Base-by-base conservation (phyloP, 768 basidiomycete species). In the Russula dissimulans region DNA sequence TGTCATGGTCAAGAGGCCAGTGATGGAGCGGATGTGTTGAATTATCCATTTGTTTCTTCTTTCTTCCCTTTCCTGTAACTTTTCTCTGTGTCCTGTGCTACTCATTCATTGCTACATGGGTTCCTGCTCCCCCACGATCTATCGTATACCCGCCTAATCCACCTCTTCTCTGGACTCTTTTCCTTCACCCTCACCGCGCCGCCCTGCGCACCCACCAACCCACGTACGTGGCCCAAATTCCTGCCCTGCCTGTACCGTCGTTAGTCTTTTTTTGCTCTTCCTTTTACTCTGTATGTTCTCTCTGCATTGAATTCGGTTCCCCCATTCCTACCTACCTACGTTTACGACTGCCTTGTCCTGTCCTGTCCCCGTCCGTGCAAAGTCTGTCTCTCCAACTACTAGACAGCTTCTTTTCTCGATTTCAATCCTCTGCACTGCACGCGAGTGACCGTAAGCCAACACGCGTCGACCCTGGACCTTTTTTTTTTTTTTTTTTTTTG, bases 61-160 rank as follows among this genome's bases (percentile, higher is more conserved):
- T 43, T 44, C 26, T 41, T 12, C 7, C 26, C 32, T 41, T n/a
- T 11, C 14, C 22, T 26, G 22, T 26, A 26, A 26, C 22, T 26
- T 26, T 2, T n/a, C 17, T 55, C 14, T 18, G 10, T 39, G 10
- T 31, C 5, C 47, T 51, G 48, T 56, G 26, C 41, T 56, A 34
- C 60, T 61, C 6, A 26, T 26, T 18, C 31, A 32, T 17, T 32
- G 29, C 29, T 54, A 11, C 43, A 54, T 51, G 29, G 45, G 15
- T 49, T 15, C 46, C n/a, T 49, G 43, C 42, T 52, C n/a, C 41
- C 34, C 39, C 18, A 47, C 46, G 11, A 38, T 12, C 42, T 59
- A 59, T 32, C 36, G n/a, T 60, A 60, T 61, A 61, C 60, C 60
- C 15, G 8, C 60, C 29, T 61, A 61, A 61, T 61, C 32, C 17